Percentiles rank a stretch among this genome's conserved stretches.
Evolutionary conservation across 2,329 filamentous ascomycete genomes (phyloP).

Genomic region (Diaporthe australafricana): DNA sequence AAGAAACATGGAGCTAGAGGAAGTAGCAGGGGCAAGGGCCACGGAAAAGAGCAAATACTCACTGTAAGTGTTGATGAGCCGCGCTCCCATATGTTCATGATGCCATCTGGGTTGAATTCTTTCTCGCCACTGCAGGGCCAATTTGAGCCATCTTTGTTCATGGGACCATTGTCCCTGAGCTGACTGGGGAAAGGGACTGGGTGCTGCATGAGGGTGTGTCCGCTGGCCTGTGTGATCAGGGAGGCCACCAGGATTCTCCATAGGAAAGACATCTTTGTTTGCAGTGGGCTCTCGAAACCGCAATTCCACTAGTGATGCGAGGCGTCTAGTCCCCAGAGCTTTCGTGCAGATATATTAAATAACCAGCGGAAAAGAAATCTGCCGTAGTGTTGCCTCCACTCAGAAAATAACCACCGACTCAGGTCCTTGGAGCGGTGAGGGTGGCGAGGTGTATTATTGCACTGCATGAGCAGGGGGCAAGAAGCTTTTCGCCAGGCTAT

Average conservation of each 20-base stretch:
- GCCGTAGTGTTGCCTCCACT: neutral
- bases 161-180: neutral
- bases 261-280: neutral
- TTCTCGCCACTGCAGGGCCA: constrained; percentile 11
- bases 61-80: constrained; percentile 12
- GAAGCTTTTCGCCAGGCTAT: neutral
- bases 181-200: constrained; percentile 5
- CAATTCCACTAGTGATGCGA: accelerated
- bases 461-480: neutral
- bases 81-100: constrained; percentile 10
- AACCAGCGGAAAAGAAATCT: neutral
- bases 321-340: neutral
- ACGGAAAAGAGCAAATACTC: neutral
- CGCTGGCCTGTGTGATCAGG: neutral
- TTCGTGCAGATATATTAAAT: neutral
- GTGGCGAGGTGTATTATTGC: neutral
- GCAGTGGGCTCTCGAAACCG: neutral
- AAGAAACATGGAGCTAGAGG: neutral
- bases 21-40: neutral
- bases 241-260: neutral
- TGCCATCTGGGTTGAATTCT: constrained; percentile 1
- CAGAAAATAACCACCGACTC: neutral
- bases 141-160: constrained; percentile 18
- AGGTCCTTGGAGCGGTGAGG: neutral
- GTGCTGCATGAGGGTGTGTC: constrained; percentile 10